These are phyloP conservation scores for Yamadazyma kanchanaburiensis DNA, from an alignment of 1,139 yeast genomes.

Conservation along the genomic window DNA sequence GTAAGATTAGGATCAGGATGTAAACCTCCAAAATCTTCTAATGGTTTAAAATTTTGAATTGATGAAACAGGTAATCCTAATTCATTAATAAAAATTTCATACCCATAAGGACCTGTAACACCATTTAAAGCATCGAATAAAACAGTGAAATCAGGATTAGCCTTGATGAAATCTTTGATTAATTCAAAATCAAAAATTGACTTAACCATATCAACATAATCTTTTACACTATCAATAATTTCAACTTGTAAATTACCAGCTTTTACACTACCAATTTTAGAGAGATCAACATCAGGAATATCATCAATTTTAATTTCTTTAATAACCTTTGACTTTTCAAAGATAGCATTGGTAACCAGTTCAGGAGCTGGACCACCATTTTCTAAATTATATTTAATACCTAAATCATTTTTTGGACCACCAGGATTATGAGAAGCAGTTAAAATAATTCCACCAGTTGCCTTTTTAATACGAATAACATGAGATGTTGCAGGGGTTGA, in stretches of 20 bases:
- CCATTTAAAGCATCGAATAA: constrained; percentile 92
- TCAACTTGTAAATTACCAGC: constrained; percentile 65
- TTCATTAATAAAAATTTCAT: constrained; percentile 78
- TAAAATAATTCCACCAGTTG: constrained; percentile 93
- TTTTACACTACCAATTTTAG: constrained; percentile 50
- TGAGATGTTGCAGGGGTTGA: constrained; percentile 97
- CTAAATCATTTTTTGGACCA: constrained; percentile 89
- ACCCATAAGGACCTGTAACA: constrained; percentile 96
- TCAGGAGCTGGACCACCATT: constrained; percentile 99
- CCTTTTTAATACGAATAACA: constrained; percentile 70
- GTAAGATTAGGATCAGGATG: constrained; percentile 98
- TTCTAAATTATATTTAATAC: constrained; percentile 90
- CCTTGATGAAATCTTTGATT: constrained; percentile 67
- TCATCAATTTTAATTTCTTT: constrained; percentile 55
- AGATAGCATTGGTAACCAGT: constrained; percentile 83
- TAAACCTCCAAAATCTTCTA: constrained; percentile 92
- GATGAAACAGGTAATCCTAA: constrained; percentile 69
- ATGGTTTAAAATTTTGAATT: constrained; percentile 75
- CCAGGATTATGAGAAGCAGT: constrained; percentile 99
- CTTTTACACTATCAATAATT: constrained; percentile 77
- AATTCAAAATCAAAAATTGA: constrained; percentile 84
- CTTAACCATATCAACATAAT: constrained; percentile 76
- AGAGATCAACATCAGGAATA: constrained; percentile 60
- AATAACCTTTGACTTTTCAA: constrained; percentile 61
- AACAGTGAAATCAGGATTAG: constrained; percentile 56